Evolutionary conservation across 2,329 filamentous ascomycete species (phyloP), one percentile per base, ranked within the genome.

Genomic region (Fusarium brevicatenulatum): DNA sequence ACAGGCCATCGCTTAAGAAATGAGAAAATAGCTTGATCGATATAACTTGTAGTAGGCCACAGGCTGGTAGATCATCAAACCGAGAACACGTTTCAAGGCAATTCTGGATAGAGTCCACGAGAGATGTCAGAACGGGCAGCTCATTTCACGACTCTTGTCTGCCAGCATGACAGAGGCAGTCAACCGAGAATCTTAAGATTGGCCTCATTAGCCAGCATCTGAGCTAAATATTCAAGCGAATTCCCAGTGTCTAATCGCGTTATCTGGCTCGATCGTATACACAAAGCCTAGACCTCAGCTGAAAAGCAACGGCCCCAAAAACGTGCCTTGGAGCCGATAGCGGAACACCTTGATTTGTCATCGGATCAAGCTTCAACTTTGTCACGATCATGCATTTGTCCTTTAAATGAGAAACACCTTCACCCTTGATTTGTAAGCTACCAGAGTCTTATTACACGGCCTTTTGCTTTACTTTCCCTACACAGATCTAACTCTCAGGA

Each of bases 371-470:
- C 23, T 23, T 57, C 30, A 34, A 57, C 4, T 49, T 23, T 49
- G 19, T 49, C 40, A 49, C 40, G 30, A 49, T 57, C 54, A 57
- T 28, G 40, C 40, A 57, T 13, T 49, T 32, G 4, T 4, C 23
- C 10, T 2, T 23, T 25, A 6, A 13, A n/a, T 8, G 12, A 9
- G 12, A n/a, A 4, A 4, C 6, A 23, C 10, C 4, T 13, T 9
- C 6, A 1, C 9, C 9, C 0, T 18, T 18, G n/a, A 57, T 57
- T 47, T 36, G 1, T 9, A 12, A 34, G 9, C n/a, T 16, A 1
- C 2, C 0, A 4, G 11, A 23, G 12, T 9, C 1, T 32, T 18
- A 18, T 34, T 18, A 21, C 5, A 7, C 4, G 7, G 15, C 1
- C 12, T 2, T 16, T 25, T 12, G 2, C 18, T 21, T 9, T 7